Evolutionary conservation across 345 rosid species (phyloP).

Genomic region (Populus ilicifolia): DNA sequence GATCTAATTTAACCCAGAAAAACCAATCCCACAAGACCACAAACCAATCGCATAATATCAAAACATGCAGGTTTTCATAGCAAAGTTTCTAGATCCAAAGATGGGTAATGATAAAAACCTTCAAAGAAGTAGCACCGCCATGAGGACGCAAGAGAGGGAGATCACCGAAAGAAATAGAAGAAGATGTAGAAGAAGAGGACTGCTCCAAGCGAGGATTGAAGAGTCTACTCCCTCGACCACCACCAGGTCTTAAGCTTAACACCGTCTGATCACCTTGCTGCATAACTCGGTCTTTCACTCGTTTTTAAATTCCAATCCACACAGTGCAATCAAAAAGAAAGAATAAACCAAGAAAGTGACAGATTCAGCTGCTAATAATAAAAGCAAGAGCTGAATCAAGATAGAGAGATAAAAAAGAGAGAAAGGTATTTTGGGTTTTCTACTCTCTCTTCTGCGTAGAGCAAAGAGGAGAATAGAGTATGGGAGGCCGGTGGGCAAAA

Average conservation of each 20-base stretch:
- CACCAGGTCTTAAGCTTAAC: conserved; percentile 99
- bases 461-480: conserved; percentile 41
- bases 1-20: neutral
- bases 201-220: conserved; percentile 55
- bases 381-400: neutral
- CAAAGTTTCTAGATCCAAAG: conserved; percentile 41
- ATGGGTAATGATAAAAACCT: conserved; percentile 29
- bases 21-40: neutral
- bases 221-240: conserved; percentile 89
- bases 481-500: conserved; percentile 13
- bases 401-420: conserved; percentile 4
- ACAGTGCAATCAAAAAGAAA: conserved; percentile 25
- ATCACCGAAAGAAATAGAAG: conserved; percentile 61
- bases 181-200: conserved; percentile 30
- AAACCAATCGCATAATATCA: neutral
- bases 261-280: conserved; percentile 93
- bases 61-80: neutral
- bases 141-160: conserved; percentile 68
- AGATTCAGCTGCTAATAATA: conserved; percentile 28
- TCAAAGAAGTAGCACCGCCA: conserved; percentile 46
- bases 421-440: neutral
- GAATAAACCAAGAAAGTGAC: neutral
- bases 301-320: conserved; percentile 28
- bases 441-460: conserved; percentile 52
- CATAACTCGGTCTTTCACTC: conserved; percentile 59